A percentile compares a stretch with the other conserved stretches of the same genome.
phyloP scores from a whole-genome alignment of 1,284 basidiomycete species.

The Abortiporus biennis region DNA sequence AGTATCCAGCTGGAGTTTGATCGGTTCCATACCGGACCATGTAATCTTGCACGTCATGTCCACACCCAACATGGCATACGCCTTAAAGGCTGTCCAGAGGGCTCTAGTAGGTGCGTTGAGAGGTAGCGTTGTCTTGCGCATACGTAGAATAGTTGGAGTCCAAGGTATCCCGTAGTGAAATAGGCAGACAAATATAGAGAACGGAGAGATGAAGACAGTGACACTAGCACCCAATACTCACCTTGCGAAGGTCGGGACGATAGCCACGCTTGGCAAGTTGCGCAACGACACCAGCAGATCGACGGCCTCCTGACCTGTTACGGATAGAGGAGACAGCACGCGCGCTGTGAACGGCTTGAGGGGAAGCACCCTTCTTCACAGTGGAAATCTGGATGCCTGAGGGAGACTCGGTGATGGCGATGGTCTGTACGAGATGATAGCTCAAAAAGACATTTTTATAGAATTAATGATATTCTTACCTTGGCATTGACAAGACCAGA shows the following conservation, averaged over 20 bases:
- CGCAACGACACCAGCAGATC: slow-evolving; percentile 68
- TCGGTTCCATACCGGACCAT: slow-evolving; percentile 40
- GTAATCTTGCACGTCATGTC: slow-evolving; percentile 77
- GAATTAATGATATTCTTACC: slow-evolving; percentile 46
- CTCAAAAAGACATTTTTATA: slow-evolving; percentile 1
- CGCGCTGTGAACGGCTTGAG: slow-evolving; percentile 45
- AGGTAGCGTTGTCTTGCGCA: no score
- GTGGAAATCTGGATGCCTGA: slow-evolving; percentile 64
- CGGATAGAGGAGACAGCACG: slow-evolving; percentile 53
- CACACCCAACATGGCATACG: slow-evolving; percentile 78
- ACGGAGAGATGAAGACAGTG: no score
- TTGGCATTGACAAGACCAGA: slow-evolving; percentile 83
- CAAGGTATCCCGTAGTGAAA: no score
- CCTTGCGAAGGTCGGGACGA: slow-evolving; percentile 62
- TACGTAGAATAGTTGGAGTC: no score
- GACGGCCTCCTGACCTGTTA: slow-evolving; percentile 68
- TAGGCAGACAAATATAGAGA: slow-evolving; percentile 12
- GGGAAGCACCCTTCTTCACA: slow-evolving; percentile 62
- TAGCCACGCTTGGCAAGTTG: slow-evolving; percentile 68
- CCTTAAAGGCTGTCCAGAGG: slow-evolving; percentile 40
- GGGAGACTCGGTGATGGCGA: slow-evolving; percentile 58
- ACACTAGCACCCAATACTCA: slow-evolving; percentile 59
- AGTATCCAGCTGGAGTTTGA: slow-evolving; percentile 54
- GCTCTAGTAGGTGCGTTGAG: slow-evolving; percentile 53
- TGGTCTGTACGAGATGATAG: no score